Conservation (phyloP, 2,329 filamentous ascomycete species). For the Hypoxylon sp. region DNA sequence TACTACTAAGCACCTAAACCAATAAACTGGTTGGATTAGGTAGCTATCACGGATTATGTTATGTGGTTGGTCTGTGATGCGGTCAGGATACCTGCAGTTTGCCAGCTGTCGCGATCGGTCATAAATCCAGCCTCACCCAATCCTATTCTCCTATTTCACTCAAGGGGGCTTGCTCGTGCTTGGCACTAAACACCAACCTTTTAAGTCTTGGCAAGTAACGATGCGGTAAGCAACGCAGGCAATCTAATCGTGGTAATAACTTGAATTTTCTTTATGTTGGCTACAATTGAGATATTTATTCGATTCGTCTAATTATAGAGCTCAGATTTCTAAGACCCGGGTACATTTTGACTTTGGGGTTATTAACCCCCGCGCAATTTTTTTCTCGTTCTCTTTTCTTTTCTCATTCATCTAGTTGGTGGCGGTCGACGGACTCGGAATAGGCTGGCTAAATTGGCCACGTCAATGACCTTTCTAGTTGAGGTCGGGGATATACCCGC, state of each 20-base stretch:
- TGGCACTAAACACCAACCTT: conserved; percentile 21
- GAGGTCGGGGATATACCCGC: conserved; percentile 40
- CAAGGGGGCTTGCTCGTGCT: conserved; percentile 17
- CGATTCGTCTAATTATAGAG: conserved; percentile 21
- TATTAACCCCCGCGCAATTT: conserved; percentile 22
- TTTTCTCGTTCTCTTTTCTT: conserved; percentile 4
- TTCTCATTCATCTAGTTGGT: conserved; percentile 19
- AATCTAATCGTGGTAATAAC: too few species aligned
- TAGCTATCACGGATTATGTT: conserved; percentile 8
- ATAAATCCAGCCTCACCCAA: conserved; percentile 20
- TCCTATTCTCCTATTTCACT: conserved; percentile 15
- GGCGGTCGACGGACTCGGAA: conserved; percentile 26
- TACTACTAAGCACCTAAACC: too few species aligned
- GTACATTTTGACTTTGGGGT: background rate
- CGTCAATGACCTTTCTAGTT: conserved; percentile 35
- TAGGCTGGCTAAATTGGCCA: conserved; percentile 44
- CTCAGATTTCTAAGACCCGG: background rate
- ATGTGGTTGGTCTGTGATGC: conserved; percentile 22
- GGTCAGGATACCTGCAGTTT: conserved; percentile 29
- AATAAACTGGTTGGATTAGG: too few species aligned
- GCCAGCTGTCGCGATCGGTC: conserved; percentile 30
- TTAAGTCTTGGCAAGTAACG: conserved; percentile 16
- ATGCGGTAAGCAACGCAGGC: too few species aligned
- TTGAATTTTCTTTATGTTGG: too few species aligned
- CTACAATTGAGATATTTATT: too few species aligned